Evolutionary conservation across 1,284 basidiomycete genomes (phyloP), one percentile per base, ranked within the genome.

Genomic region (Meripilus lineatus): DNA sequence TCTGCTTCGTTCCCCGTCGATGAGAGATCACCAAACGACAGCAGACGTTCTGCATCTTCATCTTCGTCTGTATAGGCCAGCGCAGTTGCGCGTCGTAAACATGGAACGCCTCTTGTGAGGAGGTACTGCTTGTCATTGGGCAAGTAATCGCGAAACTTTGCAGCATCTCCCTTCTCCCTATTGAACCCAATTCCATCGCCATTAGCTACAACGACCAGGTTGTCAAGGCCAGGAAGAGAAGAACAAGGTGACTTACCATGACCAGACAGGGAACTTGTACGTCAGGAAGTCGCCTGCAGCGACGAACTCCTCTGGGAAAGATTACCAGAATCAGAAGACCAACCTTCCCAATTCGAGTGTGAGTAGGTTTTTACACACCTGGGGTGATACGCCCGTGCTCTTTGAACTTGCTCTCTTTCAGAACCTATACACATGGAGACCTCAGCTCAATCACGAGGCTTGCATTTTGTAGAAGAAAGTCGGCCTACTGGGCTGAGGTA

Each of bases 321-420:
- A 42, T 44, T 52, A 58, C 62, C 44, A 61, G 58, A 40, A 45
- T 37, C 40, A 44, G 33, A 41, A 35, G 20, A 30, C 28, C 28
- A 15, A 30, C n/a, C 28, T n/a, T n/a, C n/a, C n/a, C 10, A 10
- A 35, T 10, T 35, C 17, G 20, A 14, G 34, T 30, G 44, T 28
- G 36, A 21, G 25, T 8, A 22, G 36, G 14, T 22, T 20, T 18
- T 11, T n/a, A 64, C 81, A 40, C 50, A 95, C 93, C 93, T 50
- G 93, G 94, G 14, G 90, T 97, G 59, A 96, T 95, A 44, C 94
- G 76, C 10, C 95, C 95, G 61, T 97, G 92, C 66, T 99, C 95
- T 66, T 96, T 98, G 76, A 99, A 99, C 66, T 98, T 98, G 71
- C 89, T 93, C 71, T 99, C 95, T 61, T 88, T 89, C 55, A 99